Evolutionary conservation across 2,329 filamentous ascomycete genomes (phyloP).

Genomic region (Metarhizium robertsii): DNA sequence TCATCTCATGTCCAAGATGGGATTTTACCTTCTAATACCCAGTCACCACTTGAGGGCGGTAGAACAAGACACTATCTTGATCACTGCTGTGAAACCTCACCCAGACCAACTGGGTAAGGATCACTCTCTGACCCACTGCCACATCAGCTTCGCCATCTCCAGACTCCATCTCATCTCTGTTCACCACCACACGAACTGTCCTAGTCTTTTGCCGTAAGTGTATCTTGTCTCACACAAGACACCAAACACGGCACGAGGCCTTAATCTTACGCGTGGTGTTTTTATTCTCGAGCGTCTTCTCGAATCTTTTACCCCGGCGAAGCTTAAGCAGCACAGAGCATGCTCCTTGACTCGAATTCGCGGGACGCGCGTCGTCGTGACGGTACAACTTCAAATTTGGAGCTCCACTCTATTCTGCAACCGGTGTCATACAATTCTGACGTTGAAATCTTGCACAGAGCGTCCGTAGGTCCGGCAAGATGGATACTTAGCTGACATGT

Average conservation of each 20-base stretch:
- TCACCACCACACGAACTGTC: neutral
- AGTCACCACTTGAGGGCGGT: no score
- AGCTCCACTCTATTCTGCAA: neutral
- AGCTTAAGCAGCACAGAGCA: neutral
- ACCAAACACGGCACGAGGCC: neutral
- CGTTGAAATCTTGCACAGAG: neutral
- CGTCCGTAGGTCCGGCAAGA: neutral
- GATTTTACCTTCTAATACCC: no score
- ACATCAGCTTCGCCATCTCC: neutral
- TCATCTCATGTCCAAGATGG: no score
- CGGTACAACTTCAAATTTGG: neutral
- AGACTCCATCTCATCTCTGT: neutral
- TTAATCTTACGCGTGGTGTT: neutral
- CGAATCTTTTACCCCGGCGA: neutral
- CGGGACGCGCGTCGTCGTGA: neutral
- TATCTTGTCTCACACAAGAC: neutral
- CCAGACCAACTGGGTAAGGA: no score
- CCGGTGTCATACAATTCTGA: neutral
- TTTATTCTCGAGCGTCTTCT: neutral
- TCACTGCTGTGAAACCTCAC: no score
- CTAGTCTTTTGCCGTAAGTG: no score
- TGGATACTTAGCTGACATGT: neutral
- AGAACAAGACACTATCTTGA: no score
- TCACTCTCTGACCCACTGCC: neutral
- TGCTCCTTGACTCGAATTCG: neutral